phyloP scores from a whole-genome alignment of 768 basidiomycete species.

The Melanogaster broomeanus region DNA sequence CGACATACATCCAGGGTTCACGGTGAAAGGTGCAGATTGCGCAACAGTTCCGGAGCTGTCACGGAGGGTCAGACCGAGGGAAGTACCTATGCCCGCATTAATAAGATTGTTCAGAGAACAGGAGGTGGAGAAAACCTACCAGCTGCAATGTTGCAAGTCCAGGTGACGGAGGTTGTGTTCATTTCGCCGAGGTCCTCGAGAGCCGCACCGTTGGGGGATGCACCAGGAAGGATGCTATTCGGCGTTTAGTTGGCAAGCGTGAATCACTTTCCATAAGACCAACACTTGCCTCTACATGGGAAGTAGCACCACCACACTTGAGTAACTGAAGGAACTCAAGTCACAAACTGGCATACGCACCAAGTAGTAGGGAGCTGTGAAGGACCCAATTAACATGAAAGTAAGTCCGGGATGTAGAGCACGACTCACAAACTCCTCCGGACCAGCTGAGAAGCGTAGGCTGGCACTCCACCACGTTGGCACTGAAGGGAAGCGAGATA shows the following conservation, averaged over 20 bases:
- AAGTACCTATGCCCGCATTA: constrained; percentile 38
- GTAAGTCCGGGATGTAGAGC: fast-evolving
- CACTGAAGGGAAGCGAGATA: constrained; percentile 32
- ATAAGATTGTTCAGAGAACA: not conserved
- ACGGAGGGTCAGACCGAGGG: constrained; percentile 58
- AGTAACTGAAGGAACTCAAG: not conserved
- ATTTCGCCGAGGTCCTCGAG: constrained; percentile 48
- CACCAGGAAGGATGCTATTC: constrained; percentile 56
- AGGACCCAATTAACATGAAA: not conserved
- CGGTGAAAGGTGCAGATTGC: constrained; percentile 54
- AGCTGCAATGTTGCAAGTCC: constrained; percentile 51
- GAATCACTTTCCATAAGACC: not conserved
- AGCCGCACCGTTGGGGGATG: constrained; percentile 42
- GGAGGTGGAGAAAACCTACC: constrained; percentile 31
- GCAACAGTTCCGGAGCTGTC: constrained; percentile 55
- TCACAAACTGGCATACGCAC: constrained; percentile 42
- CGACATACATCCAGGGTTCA: constrained; percentile 53
- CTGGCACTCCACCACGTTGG: constrained; percentile 54
- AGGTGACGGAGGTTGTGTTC: constrained; percentile 46
- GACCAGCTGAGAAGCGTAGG: constrained; percentile 55
- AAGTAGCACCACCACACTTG: not conserved
- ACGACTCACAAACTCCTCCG: constrained; percentile 55
- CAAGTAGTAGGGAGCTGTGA: constrained; percentile 61
- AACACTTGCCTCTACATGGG: constrained; percentile 40
- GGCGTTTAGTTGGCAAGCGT: not conserved